A percentile compares a stretch with the other conserved stretches of the same genome.
Conservation (phyloP, 129 eudicot genomes). For the Pulicaria dysenterica region DNA sequence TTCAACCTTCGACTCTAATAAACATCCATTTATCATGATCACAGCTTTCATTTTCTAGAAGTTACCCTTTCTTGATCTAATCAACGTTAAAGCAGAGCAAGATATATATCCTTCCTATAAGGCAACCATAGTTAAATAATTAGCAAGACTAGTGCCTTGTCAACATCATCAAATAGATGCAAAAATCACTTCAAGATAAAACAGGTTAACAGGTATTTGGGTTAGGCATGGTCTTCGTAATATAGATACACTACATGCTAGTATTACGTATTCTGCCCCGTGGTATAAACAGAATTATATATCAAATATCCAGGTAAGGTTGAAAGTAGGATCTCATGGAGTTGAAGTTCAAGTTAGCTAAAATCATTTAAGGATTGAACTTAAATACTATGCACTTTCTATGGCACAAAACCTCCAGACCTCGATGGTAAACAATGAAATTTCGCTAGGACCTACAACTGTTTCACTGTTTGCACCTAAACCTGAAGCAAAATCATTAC, state of each 20-base stretch:
- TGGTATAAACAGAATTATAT: not conserved
- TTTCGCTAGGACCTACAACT: not conserved
- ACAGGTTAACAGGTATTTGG: not conserved
- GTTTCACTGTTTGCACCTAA: conserved; percentile 1
- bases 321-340: not conserved
- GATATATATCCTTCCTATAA: not conserved
- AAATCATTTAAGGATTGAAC: not conserved
- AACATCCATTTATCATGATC: conserved; percentile 1
- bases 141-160: not conserved
- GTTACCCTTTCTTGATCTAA: not conserved
- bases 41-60: not conserved
- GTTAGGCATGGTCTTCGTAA: not conserved
- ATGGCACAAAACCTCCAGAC: conserved; percentile 9
- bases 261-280: not conserved
- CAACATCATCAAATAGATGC: not conserved
- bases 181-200: conserved; percentile 14
- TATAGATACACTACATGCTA: not conserved
- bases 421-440: not conserved
- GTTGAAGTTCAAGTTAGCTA: not conserved
- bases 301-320: conserved; percentile 11
- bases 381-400: conserved; percentile 9
- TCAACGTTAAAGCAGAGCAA: not conserved
- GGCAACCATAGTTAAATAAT: not conserved
- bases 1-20: not conserved
- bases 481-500: conserved; percentile 9